Evolutionary conservation across 257 asterid species (phyloP).

Genomic region (Plantago ovata): DNA sequence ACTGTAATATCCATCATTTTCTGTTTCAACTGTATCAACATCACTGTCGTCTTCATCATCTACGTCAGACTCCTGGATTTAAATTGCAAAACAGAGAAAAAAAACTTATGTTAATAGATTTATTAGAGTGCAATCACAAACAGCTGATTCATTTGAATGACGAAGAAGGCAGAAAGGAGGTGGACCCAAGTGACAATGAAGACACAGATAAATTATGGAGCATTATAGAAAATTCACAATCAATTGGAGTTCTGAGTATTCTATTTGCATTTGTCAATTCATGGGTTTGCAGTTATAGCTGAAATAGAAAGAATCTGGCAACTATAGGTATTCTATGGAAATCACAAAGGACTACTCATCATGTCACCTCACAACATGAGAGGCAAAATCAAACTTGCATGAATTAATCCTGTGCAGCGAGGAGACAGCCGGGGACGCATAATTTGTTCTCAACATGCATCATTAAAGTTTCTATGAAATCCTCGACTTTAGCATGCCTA

Average conservation of each 20-base stretch:
- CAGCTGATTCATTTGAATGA: neutral
- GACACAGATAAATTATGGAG: neutral
- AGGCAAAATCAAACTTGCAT: too few relatives aligned
- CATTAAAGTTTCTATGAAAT: too few relatives aligned
- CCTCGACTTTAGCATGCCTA: neutral
- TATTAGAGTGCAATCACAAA: conserved; percentile 1
- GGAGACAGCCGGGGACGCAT: too few relatives aligned
- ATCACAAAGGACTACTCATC: too few relatives aligned
- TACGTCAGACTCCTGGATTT: conserved; percentile 54
- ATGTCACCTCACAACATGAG: too few relatives aligned
- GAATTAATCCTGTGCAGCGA: too few relatives aligned
- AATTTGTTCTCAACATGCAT: too few relatives aligned
- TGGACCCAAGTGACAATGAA: conserved; percentile 2
- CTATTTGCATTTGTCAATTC: too few relatives aligned
- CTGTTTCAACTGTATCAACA: conserved; percentile 24
- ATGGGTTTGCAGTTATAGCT: too few relatives aligned
- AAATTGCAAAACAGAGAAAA: neutral
- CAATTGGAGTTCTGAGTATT: too few relatives aligned
- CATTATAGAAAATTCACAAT: neutral
- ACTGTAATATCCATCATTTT: conserved; percentile 18
- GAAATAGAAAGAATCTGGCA: too few relatives aligned
- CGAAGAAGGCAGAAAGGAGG: conserved; percentile 13
- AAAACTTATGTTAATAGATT: neutral
- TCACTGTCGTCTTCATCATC: conserved; percentile 33
- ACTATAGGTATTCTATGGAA: too few relatives aligned